These are phyloP conservation scores for Hura crepitans DNA, from an alignment of 441 rosid genomes.

Conservation along the genomic window DNA sequence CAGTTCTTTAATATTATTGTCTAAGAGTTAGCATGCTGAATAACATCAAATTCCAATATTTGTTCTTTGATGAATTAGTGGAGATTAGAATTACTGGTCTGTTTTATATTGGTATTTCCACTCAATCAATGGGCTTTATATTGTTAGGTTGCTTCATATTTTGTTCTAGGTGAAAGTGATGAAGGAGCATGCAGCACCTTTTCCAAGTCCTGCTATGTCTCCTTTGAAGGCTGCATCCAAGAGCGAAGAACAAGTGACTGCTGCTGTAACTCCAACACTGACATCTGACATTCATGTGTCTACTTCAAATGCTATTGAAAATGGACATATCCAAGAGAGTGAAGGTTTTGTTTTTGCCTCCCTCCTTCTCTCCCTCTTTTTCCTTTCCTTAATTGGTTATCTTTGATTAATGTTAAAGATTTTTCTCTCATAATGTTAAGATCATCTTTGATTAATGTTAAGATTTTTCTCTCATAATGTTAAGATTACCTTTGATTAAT, in stretches of 20 bases:
- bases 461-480: no score
- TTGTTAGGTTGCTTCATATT: not conserved
- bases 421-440: not conserved
- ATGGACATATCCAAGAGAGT: slow-evolving; percentile 49
- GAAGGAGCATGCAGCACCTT: slow-evolving; percentile 48
- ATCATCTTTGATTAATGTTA: no score
- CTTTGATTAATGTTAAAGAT: not conserved
- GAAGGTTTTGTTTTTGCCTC: no score
- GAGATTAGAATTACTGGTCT: not conserved
- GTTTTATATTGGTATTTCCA: not conserved
- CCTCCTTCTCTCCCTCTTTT: no score
- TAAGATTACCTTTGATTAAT: no score
- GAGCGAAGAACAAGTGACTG: slow-evolving; percentile 47
- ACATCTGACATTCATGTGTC: slow-evolving; percentile 37
- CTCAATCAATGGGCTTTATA: not conserved
- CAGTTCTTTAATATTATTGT: slow-evolving; percentile 1
- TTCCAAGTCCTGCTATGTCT: slow-evolving; percentile 34
- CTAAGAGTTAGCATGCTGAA: not conserved
- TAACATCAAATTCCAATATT: not conserved
- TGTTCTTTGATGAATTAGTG: not conserved
- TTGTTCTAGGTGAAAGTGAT: slow-evolving; percentile 50
- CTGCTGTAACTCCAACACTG: slow-evolving; percentile 33
- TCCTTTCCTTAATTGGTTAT: not conserved
- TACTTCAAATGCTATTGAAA: slow-evolving; percentile 41
- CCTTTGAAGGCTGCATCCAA: slow-evolving; percentile 43